Evolutionary conservation across 768 basidiomycete genomes (phyloP).

Genomic region (Rhodocollybia butyracea): DNA sequence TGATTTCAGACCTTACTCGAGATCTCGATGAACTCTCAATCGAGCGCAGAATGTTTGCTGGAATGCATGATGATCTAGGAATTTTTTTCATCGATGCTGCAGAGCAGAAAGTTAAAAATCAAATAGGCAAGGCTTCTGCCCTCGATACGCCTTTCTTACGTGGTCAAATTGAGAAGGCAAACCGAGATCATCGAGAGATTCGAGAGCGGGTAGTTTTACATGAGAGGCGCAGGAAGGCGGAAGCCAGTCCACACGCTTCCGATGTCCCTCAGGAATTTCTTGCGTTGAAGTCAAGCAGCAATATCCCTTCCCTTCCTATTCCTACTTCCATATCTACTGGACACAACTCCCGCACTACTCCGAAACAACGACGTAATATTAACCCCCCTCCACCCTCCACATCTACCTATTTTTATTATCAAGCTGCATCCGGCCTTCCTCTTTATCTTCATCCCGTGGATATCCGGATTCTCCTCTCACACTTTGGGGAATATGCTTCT

Average conservation of each 20-base stretch:
- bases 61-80: slow-evolving; percentile 73
- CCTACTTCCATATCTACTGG: slow-evolving; percentile 7
- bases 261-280: slow-evolving; percentile 64
- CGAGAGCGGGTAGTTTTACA: slow-evolving; percentile 37
- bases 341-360: slow-evolving; percentile 36
- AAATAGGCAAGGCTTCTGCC: slow-evolving; percentile 76
- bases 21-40: slow-evolving; percentile 70
- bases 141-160: slow-evolving; percentile 68
- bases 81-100: slow-evolving; percentile 79
- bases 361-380: slow-evolving; percentile 69
- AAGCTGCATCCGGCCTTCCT: slow-evolving; percentile 86
- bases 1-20: slow-evolving; percentile 66
- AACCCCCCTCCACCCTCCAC: slow-evolving; percentile 86
- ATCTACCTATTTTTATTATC: slow-evolving; percentile 94
- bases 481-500: slow-evolving; percentile 74
- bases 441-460: slow-evolving; percentile 95
- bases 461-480: slow-evolving; percentile 86
- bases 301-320: slow-evolving; percentile 12
- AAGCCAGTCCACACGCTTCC: slow-evolving; percentile 11
- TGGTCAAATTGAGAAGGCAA: slow-evolving; percentile 60
- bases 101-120: slow-evolving; percentile 68
- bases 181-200: slow-evolving; percentile 54
- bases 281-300: slow-evolving; percentile 32
- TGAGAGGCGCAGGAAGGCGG: slow-evolving; percentile 26
- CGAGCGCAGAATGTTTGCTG: slow-evolving; percentile 65